These are phyloP conservation scores for Tetrapisispora nanseiensis DNA, from an alignment of 805 yeast species.

Conservation along the genomic window DNA sequence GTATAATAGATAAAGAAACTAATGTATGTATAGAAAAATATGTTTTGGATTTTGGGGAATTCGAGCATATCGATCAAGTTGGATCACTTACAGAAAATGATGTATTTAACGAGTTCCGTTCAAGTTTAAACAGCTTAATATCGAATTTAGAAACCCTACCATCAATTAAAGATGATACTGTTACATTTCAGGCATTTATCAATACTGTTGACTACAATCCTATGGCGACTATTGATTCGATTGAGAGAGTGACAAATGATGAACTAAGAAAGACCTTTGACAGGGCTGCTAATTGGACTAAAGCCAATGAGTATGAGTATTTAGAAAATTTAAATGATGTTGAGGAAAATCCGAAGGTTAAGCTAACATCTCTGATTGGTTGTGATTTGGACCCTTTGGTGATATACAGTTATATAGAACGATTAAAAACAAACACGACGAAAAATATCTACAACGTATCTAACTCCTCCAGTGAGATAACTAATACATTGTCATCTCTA, in stretches of 20 bases:
- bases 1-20: constrained; percentile 15
- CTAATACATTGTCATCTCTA: background rate
- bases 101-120: constrained; percentile 26
- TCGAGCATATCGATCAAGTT: constrained; percentile 16
- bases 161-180: constrained; percentile 18
- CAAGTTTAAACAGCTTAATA: constrained; percentile 23
- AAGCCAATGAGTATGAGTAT: constrained; percentile 19
- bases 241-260: constrained; percentile 6
- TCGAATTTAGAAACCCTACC: constrained; percentile 19
- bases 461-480: background rate
- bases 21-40: constrained; percentile 22
- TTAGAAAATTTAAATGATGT: constrained; percentile 1
- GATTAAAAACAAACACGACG: background rate
- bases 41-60: constrained; percentile 26
- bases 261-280: constrained; percentile 16
- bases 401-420: constrained; percentile 32
- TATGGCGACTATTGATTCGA: constrained; percentile 13
- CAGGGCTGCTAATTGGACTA: constrained; percentile 26
- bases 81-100: constrained; percentile 16
- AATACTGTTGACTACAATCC: constrained; percentile 21
- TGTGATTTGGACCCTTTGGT: constrained; percentile 35
- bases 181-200: constrained; percentile 22
- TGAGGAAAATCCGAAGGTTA: constrained; percentile 12
- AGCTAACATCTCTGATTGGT: constrained; percentile 31
- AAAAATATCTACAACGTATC: constrained; percentile 1